Evolutionary conservation across 2,329 filamentous ascomycete genomes (phyloP), one percentile per base, ranked within the genome.

Genomic region (Fusarium tanahbumbuense): DNA sequence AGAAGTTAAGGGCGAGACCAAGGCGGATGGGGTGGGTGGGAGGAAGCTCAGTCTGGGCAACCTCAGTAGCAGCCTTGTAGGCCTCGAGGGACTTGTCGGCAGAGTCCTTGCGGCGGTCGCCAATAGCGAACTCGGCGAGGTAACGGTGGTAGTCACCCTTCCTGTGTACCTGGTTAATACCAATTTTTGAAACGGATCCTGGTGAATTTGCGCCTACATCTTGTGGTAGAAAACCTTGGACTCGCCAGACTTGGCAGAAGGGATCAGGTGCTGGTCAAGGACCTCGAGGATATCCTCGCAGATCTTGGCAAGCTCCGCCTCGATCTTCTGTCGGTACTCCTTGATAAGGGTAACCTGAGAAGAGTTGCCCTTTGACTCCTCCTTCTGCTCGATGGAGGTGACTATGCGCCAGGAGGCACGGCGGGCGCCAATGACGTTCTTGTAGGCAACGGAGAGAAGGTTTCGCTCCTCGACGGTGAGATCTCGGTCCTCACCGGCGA

Each of bases 221-320:
- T 98, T 98, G 92, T 98, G 94, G 88, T 98, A 98, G 85, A 98
- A 98, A 81, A 98, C 95, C 91, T 98, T 98, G 83, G 94, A 97
- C 89, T 98, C 95, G 86, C 95, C 95, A 75, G 93, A 92, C 85
- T 96, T 92, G 81, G 95, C 95, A 84, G 96, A 95, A 83, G 94
- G 94, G 80, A 98, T 98, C 80, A 98, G 88, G 81, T 90, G 91
- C 80, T 97, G 88, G 82, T 98, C 94, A 74, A 98, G 88, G 76
- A 98, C 95, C 78, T 97, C 92, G 76, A 98, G 92, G 76, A 98
- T 93, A 86, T 98, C 95, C 86, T 98, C 91, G 89, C 95, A 98
- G 84, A 98, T 93, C 87, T 94, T 93, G 89, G 96, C 95, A 77
- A 98, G 91, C 88, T 98, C 95, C 79, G 87, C 88, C 89, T 98